A percentile compares a stretch with the other conserved stretches of the same genome.
phyloP scores from a whole-genome alignment of 306 rosid species.

The Adenanthera pavonina region DNA sequence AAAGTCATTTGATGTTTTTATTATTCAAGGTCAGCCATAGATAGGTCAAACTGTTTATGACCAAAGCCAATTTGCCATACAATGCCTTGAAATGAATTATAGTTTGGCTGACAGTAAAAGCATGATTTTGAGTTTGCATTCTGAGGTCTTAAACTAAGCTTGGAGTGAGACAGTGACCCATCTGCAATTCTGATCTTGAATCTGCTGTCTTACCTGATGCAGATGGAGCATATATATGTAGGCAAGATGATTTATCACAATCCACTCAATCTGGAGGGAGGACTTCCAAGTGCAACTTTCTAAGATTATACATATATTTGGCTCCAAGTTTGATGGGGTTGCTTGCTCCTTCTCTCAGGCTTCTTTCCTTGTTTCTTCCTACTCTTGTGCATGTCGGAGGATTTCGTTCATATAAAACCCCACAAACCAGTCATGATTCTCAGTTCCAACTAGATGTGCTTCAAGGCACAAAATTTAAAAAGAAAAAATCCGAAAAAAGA shows the following conservation, averaged over 20 bases:
- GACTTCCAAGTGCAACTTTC: background rate
- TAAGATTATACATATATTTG: background rate
- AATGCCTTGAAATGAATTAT: too few relatives aligned
- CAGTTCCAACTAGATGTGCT: background rate
- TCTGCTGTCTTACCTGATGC: constrained; percentile 56
- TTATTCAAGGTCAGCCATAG: too few relatives aligned
- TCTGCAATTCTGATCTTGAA: constrained; percentile 46
- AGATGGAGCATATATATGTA: constrained; percentile 31
- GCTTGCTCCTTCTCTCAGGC: background rate
- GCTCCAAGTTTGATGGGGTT: background rate
- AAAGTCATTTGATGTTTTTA: too few relatives aligned
- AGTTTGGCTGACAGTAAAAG: too few relatives aligned
- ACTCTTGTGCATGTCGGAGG: background rate
- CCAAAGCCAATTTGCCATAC: too few relatives aligned
- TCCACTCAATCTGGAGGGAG: constrained; percentile 12
- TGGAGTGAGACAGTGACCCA: too few relatives aligned
- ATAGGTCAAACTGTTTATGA: too few relatives aligned
- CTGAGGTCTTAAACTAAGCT: too few relatives aligned
- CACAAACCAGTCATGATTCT: background rate
- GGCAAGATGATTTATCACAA: constrained; percentile 29
- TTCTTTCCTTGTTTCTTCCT: background rate
- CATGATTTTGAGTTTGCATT: too few relatives aligned
- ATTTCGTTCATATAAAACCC: background rate
- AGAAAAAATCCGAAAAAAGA: background rate
- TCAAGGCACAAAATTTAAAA: background rate